Conservation (phyloP, 257 asterid genomes). For the Scutellaria galericulata region DNA sequence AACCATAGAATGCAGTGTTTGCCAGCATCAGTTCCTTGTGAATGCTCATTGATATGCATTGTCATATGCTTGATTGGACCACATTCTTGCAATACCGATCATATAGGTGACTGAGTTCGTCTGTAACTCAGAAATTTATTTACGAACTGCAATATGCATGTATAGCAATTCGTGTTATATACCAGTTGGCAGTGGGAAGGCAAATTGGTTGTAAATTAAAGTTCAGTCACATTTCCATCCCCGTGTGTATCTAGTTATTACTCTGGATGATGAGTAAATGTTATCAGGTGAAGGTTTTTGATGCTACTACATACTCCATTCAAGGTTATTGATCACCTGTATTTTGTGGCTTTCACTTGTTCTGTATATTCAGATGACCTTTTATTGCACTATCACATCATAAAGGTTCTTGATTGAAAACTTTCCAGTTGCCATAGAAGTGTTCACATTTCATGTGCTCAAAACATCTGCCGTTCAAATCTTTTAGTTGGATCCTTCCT, state of each 20-base stretch:
- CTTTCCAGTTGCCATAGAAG: not conserved
- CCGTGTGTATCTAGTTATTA: not conserved
- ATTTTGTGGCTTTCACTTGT: not conserved
- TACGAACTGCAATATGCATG: not conserved
- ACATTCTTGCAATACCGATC: slow-evolving; percentile 1
- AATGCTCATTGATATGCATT: slow-evolving; percentile 54
- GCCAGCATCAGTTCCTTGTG: slow-evolving; percentile 88
- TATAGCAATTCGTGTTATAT: not conserved
- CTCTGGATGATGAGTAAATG: not conserved
- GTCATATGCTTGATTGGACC: not conserved
- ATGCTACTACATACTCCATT: no score
- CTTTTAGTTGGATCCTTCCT: no score
- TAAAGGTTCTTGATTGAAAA: not conserved
- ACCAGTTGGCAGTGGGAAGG: slow-evolving; percentile 3
- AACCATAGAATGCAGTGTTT: slow-evolving; percentile 88
- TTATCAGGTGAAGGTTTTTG: no score
- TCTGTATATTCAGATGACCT: not conserved
- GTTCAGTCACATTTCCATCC: not conserved
- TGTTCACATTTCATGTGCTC: not conserved
- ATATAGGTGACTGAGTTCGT: not conserved
- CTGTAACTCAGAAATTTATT: slow-evolving; percentile 11
- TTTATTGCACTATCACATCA: no score
- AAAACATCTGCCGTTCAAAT: not conserved
- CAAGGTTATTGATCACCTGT: not conserved
- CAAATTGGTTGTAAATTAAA: slow-evolving; percentile 21